A percentile compares a stretch with the other conserved stretches of the same genome.
Evolutionary conservation across 768 basidiomycete genomes (phyloP).

Genomic region (Chalciporus pseudorubinellus): DNA sequence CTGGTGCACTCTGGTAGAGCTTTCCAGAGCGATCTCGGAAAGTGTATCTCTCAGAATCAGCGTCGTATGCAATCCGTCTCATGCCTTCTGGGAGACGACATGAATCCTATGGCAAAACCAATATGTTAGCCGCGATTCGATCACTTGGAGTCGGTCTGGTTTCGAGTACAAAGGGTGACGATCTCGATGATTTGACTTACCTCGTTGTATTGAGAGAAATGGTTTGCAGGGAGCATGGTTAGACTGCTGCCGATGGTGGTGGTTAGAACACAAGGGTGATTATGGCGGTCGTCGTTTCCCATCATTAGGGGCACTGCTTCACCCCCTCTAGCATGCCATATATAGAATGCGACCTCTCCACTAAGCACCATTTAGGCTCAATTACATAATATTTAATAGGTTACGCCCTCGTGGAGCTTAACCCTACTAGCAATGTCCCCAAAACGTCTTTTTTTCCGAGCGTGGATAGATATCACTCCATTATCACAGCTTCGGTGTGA

Average conservation of each 20-base stretch:
- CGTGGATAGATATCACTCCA: too few species aligned
- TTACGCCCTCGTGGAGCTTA: too few species aligned
- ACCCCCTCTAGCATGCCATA: background rate
- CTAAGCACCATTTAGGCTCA: too few species aligned
- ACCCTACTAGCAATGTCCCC: too few species aligned
- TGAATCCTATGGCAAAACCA: conserved; percentile 30
- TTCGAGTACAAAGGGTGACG: background rate
- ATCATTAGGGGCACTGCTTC: background rate
- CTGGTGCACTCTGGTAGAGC: conserved; percentile 44
- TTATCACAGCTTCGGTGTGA: too few species aligned
- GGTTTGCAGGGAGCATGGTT: background rate
- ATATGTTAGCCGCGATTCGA: background rate
- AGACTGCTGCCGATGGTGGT: background rate
- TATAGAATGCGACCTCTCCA: background rate
- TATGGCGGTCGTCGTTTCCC: background rate
- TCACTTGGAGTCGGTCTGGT: background rate
- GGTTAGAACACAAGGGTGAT: background rate
- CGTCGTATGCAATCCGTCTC: conserved; percentile 51
- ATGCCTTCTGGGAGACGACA: conserved; percentile 41
- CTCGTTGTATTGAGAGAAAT: conserved; percentile 27
- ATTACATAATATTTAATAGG: too few species aligned
- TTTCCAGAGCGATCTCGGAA: conserved; percentile 46
- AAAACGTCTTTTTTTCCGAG: too few species aligned
- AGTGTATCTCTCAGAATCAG: conserved; percentile 49
- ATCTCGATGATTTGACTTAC: conserved; percentile 14